Evolutionary conservation across 345 rosid species (phyloP), one percentile per base, ranked within the genome.

Genomic region (Sisymbrium irio): DNA sequence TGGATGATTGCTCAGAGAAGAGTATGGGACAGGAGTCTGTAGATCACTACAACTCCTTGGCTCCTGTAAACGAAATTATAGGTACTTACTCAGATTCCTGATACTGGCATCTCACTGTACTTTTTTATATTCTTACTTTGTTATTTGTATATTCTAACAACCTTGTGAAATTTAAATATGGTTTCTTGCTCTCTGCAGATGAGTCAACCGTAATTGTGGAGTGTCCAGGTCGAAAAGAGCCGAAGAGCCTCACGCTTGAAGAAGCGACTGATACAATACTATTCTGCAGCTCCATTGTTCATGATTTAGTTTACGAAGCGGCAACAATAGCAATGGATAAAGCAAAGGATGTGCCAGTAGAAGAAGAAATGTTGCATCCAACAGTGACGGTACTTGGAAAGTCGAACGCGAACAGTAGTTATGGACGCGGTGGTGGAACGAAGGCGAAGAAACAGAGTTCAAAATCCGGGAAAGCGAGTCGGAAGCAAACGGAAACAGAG

Each of bases 221-320:
- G 75, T 79, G 85, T 71, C 79, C 35, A 25, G 82, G 71, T 65
- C 83, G 89, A 79, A 92, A 81, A 54, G 90, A 84, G 79, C 81
- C 79, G 53, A 95, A 86, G 78, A 90, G 98, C 92, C 86, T 88
- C 58, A 92, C 97, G 8, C 96, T 88, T 9, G 98, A 95, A 82
- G 99, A 95, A 84, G 99, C 97, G 62, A 88, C 98, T 0, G 96
- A 87, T 62, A 82, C 98, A 14, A 90, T 92, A 75, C 96, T 92
- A 42, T 88, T 95, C 80, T 92, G 99, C 82, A 90, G 96, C 80
- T 92, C 99, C 73, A 87, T 95, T 39, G 93, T 95, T 71, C 97
- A 95, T 58, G 97, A 92, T 83, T 46, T 95, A 73, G 97, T 96
- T 64, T 88, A 84, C 79, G 80, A 78, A 55, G 94, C 98, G 72